phyloP scores from a whole-genome alignment of 352 stramenopile species.

The Globisporangium spinosum region DNA sequence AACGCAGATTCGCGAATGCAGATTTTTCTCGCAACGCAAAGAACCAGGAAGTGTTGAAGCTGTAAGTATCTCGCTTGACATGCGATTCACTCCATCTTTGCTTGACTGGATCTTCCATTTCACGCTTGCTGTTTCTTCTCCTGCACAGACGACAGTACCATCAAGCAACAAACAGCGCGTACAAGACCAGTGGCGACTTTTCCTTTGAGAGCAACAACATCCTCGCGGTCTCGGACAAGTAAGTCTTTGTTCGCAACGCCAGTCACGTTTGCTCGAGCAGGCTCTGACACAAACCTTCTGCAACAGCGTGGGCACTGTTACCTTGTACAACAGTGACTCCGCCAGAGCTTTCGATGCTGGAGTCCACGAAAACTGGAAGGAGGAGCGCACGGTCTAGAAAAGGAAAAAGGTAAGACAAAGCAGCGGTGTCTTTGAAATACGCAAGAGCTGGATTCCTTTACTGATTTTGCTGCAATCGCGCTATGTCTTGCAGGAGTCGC shows the following conservation, averaged over 20 bases:
- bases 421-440: neutral
- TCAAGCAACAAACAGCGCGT: constrained; percentile 20
- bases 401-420: neutral
- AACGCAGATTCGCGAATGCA: constrained; percentile 35
- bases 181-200: constrained; percentile 79
- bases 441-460: constrained; percentile 15
- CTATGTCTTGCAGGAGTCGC: constrained; percentile 66
- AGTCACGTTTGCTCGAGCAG: neutral
- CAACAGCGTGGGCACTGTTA: constrained; percentile 44
- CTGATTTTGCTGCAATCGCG: constrained; percentile 38
- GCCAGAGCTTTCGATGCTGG: neutral
- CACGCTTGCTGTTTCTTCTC: neutral
- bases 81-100: neutral
- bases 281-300: constrained; percentile 5
- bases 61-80: constrained; percentile 24
- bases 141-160: constrained; percentile 12
- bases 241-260: constrained; percentile 12
- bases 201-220: constrained; percentile 43
- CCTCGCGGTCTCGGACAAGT: constrained; percentile 78
- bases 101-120: neutral
- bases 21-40: constrained; percentile 24
- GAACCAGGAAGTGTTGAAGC: constrained; percentile 27
- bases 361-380: constrained; percentile 11
- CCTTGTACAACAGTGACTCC: constrained; percentile 38
- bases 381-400: constrained; percentile 15